Percentiles rank a stretch among this genome's conserved stretches.
Evolutionary conservation across 208 protist species (phyloP).

Genomic region (Leishmania turanica): DNA sequence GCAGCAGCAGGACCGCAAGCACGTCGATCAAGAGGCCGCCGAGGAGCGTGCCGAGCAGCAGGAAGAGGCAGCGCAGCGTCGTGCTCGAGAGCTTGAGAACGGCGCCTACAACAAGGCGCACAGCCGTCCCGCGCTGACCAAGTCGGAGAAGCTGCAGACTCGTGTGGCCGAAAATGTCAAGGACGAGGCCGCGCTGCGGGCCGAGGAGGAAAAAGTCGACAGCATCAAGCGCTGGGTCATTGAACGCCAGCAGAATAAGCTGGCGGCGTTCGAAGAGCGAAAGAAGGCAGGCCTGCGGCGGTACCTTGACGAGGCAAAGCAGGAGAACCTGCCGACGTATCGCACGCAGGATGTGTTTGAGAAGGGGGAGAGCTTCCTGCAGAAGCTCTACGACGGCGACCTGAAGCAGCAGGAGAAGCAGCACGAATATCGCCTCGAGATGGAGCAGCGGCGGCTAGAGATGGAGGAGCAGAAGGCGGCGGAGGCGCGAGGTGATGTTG

Average conservation of each 20-base stretch:
- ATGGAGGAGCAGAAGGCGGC: conserved; percentile 16
- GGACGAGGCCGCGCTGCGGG: conserved; percentile 33
- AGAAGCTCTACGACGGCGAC: conserved; percentile 39
- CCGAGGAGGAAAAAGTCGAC: conserved; percentile 47
- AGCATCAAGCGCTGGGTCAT: conserved; percentile 35
- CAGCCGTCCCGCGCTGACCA: conserved; percentile 37
- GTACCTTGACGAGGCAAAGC: conserved; percentile 31
- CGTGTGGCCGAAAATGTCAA: conserved; percentile 35
- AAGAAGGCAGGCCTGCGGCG: conserved; percentile 40
- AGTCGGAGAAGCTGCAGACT: conserved; percentile 49
- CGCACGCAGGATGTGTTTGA: conserved; percentile 82
- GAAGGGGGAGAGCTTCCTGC: conserved; percentile 58
- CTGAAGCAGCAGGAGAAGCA: conserved; percentile 20
- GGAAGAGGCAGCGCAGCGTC: conserved; percentile 34
- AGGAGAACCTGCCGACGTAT: conserved; percentile 35
- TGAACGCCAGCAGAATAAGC: conserved; percentile 42
- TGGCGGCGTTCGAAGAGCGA: conserved; percentile 50
- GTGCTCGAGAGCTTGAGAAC: conserved; percentile 36
- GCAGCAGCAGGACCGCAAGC: conserved; percentile 31
- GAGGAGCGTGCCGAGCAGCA: conserved; percentile 68
- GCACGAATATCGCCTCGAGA: conserved; percentile 12
- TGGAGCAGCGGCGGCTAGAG: conserved; percentile 10
- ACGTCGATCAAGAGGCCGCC: conserved; percentile 48
- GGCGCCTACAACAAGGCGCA: conserved; percentile 53
- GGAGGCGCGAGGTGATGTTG: background rate